Base-by-base conservation (phyloP, 345 rosid species). In the Eucalyptus rudis region DNA sequence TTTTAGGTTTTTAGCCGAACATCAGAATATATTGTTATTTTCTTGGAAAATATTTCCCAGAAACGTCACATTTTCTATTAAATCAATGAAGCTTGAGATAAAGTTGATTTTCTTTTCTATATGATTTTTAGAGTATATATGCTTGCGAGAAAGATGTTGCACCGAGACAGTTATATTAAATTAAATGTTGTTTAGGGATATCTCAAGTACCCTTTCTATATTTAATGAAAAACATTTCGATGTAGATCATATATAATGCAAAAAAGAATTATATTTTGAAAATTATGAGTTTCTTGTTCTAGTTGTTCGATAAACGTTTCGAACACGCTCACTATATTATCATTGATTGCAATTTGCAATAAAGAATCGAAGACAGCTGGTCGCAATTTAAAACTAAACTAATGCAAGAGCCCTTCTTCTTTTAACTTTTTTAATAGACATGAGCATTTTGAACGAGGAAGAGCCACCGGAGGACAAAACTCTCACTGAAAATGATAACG, bases 1-100 rank as follows among this genome's bases (percentile, higher is more conserved):
- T 52, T 17, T 52, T 0, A 52, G 2, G 58, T 52, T 52, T 52
- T 52, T 4, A 52, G 0, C 25, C 58, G 1, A 52, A 17, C 10
- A 52, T 52, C 1, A 52, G 2, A 52, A 52, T 0, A 52, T 52
- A 52, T 52, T 52, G 24, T 52, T 52, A 7, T 3, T 52, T 52
- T 52, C 1, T 52, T 52, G 0, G 10, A 52, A 20, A 19, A 52
- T 7, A 19, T 52, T 19, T 52, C 20, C 0, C 0, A 52, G 4
- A 52, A 52, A 52, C 1, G 5, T 52, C 58, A 52, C 2, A 19
- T 52, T 7, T 52, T 52, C 58, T 52, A 52, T 52, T 1, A 52
- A 52, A 52, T 52, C 58, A 52, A 52, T 5, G 1, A 52, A 52
- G 58, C 58, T 52, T 1, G 25, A 25, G n/a, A 58, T 58, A 25